Base-by-base conservation (phyloP, 2,329 filamentous ascomycete genomes). In the Aureobasidium melanogenum region DNA sequence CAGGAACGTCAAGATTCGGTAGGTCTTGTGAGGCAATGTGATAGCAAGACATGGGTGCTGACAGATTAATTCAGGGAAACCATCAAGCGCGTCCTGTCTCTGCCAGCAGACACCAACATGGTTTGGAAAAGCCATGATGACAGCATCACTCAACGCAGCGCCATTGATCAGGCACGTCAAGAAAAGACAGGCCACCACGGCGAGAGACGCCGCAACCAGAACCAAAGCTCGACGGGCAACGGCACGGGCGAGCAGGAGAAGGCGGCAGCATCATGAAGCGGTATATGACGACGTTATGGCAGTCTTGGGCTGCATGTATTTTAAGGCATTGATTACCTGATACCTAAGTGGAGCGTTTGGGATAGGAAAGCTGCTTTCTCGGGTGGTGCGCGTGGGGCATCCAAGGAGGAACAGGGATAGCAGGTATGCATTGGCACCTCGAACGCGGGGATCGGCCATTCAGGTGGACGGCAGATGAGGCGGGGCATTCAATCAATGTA, bases 81-180 rank as follows among this genome's bases (percentile, higher is more conserved):
- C 36, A 91, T 97, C 82, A 96, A 95, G 77, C 88, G 91, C 65
- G 82, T 95, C 66, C 85, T 99, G 61, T 84, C 85, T 67, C 89
- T 97, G 72, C 93, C 93, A 1, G 77, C 85, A 47, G 93, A 96
- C 73, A 97, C 94, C 39, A 89, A 88, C 70, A 88, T 99, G 63
- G 86, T 94, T 68, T 99, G 92, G 85, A 96, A 96, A 78, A 94
- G 88, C 71, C 94, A 99, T 74, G 92, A 97, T 71, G 90, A 93
- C 66, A 96, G 91, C 74, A 97, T 99, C 71, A 88, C 91, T 67
- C 92, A 97, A 77, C 85, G 91, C 67, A 89, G 88, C 32, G 89
- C 89, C 22, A 91, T 96, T 65, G 92, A 97, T 70, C 91, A 96
- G 74, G 89, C 90, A 61, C 88, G 92, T 64, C 90, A 93, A 67